Evolutionary conservation across 495 filamentous ascomycete species (phyloP).

Genomic region (Echria macrotheca): DNA sequence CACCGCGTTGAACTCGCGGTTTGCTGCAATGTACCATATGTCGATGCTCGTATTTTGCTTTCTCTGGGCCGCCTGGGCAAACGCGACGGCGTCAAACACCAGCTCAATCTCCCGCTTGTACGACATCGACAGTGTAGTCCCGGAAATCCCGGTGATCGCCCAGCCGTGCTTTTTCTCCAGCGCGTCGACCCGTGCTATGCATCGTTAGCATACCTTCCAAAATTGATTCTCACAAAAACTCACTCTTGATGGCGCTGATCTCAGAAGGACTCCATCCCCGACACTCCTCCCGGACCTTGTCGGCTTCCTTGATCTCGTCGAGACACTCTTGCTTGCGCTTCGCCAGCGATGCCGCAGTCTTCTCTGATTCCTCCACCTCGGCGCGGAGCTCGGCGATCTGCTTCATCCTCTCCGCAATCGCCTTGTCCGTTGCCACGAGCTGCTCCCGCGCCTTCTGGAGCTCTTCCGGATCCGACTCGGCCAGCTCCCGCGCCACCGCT

Average conservation of each 20-base stretch:
- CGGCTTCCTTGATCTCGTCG: conserved; percentile 74
- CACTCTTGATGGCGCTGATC: conserved; percentile 67
- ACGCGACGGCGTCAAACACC: conserved; percentile 63
- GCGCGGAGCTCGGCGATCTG: conserved; percentile 58
- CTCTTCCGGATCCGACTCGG: conserved; percentile 72
- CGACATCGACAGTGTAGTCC: conserved; percentile 64
- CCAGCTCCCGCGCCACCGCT: conserved; percentile 66
- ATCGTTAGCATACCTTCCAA: too few species aligned
- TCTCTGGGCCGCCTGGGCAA: conserved; percentile 26
- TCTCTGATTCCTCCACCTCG: conserved; percentile 58
- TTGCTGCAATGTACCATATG: conserved; percentile 50
- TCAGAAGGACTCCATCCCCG: conserved; percentile 82
- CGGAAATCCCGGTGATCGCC: conserved; percentile 62
- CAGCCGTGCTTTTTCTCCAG: conserved; percentile 73
- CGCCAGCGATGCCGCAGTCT: conserved; percentile 50
- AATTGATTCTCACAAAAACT: too few species aligned
- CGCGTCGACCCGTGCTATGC: conserved; percentile 55
- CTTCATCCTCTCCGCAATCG: conserved; percentile 61
- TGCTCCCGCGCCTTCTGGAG: conserved; percentile 60
- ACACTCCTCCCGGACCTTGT: conserved; percentile 78
- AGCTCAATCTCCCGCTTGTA: conserved; percentile 74
- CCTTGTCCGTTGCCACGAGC: conserved; percentile 57
- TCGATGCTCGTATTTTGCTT: conserved; percentile 35
- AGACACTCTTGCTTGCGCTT: conserved; percentile 63
- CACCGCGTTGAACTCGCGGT: conserved; percentile 43